Conservation (phyloP, 1,139 yeast genomes). For the Candida sanyaensis region DNA sequence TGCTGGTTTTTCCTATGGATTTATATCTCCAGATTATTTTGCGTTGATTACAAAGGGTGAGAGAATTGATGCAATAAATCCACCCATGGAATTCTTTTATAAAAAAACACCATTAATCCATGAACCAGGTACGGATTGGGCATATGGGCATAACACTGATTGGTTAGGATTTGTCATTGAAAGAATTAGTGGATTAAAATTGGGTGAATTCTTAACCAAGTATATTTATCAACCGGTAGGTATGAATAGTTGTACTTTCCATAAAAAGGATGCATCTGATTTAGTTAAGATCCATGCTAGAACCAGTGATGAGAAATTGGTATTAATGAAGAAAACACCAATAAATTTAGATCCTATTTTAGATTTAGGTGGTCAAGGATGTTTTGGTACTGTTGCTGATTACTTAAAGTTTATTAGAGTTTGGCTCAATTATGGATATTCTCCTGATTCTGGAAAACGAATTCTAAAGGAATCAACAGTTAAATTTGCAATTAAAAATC, state of each 20-base stretch:
- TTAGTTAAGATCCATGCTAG: constrained; percentile 29
- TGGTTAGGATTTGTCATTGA: constrained; percentile 55
- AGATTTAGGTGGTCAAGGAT: constrained; percentile 55
- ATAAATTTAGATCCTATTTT: constrained; percentile 28
- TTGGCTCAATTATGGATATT: constrained; percentile 47
- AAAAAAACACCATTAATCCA: constrained; percentile 42
- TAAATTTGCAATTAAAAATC: constrained; percentile 33
- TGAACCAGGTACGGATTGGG: constrained; percentile 57
- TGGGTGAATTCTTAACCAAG: constrained; percentile 43
- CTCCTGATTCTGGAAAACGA: constrained; percentile 38
- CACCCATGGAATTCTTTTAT: constrained; percentile 28
- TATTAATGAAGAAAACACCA: constrained; percentile 17
- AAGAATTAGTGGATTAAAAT: constrained; percentile 39
- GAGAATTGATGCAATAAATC: constrained; percentile 23
- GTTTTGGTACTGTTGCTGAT: constrained; percentile 45
- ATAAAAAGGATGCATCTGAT: constrained; percentile 24
- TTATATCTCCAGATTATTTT: constrained; percentile 34
- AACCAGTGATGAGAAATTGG: constrained; percentile 18
- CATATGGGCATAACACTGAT: constrained; percentile 53
- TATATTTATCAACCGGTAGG: constrained; percentile 48
- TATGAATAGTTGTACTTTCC: constrained; percentile 41
- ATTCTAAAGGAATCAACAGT: constrained; percentile 34
- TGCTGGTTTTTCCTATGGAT: constrained; percentile 52
- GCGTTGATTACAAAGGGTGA: constrained; percentile 22
- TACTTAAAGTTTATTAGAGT: constrained; percentile 45